A percentile compares a stretch with the other conserved stretches of the same genome.
These are phyloP conservation scores for Puya raimondii DNA, from an alignment of 176 grass and related monocot species.

Conservation along the genomic window DNA sequence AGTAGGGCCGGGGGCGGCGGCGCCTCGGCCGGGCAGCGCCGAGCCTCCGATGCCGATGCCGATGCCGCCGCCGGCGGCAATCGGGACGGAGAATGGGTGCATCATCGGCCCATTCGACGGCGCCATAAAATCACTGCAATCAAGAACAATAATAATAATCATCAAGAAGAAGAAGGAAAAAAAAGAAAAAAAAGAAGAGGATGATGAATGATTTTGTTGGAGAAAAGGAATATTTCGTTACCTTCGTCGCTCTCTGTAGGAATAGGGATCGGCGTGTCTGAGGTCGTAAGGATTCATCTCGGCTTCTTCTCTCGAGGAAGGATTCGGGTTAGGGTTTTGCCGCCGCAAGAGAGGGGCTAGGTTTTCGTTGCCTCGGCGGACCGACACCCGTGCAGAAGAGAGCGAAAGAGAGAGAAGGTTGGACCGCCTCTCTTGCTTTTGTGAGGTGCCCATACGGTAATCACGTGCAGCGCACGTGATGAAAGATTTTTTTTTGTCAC, in stretches of 20 bases:
- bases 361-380: too few species aligned
- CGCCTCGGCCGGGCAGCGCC: not conserved
- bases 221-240: slow-evolving; percentile 4
- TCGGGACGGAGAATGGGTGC: slow-evolving; percentile 6
- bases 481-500: too few species aligned
- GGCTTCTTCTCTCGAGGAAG: not conserved
- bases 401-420: too few species aligned
- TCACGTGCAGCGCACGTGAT: too few species aligned
- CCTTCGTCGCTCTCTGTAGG: slow-evolving; percentile 90
- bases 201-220: not conserved
- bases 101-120: slow-evolving; percentile 1
- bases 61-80: slow-evolving; percentile 10
- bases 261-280: slow-evolving; percentile 75
- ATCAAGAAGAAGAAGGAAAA: not conserved
- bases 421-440: too few species aligned
- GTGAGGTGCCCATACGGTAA: too few species aligned
- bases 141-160: not conserved
- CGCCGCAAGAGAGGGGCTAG: too few species aligned
- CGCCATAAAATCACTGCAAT: slow-evolving; percentile 31
- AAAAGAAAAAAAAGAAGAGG: slow-evolving; percentile 2
- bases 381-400: too few species aligned
- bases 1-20: not conserved
- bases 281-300: slow-evolving; percentile 72
- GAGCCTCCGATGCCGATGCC: slow-evolving; percentile 1
- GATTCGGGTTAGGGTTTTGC: too few species aligned